Evolutionary conservation across 305 asterid species (phyloP).

Genomic region (Euphrasia arctica): DNA sequence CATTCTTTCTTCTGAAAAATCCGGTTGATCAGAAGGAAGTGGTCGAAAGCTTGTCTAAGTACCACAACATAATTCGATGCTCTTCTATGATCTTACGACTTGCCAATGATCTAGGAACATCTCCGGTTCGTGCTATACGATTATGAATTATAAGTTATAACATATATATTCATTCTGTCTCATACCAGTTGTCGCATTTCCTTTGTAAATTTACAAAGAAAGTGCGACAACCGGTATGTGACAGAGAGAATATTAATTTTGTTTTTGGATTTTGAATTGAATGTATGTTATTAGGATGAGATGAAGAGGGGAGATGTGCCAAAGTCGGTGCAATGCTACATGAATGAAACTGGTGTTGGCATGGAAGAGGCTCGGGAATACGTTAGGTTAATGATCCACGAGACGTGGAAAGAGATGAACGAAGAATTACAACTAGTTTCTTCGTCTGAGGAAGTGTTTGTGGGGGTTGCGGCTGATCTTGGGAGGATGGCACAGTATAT

Average conservation of each 20-base stretch:
- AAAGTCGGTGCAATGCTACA: constrained; percentile 41
- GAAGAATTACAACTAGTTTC: constrained; percentile 18
- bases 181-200: too few species aligned
- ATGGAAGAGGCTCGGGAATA: constrained; percentile 35
- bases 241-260: too few species aligned
- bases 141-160: too few species aligned
- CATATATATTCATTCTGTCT: too few species aligned
- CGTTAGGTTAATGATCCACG: constrained; percentile 25
- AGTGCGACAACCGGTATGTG: too few species aligned
- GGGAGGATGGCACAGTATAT: constrained; percentile 33
- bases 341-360: constrained; percentile 33
- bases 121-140: constrained; percentile 7
- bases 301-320: constrained; percentile 49
- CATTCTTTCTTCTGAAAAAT: constrained; percentile 13
- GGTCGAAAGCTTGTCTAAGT: constrained; percentile 28
- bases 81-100: constrained; percentile 34
- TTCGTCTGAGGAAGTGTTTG: constrained; percentile 15
- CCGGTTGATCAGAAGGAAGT: constrained; percentile 26
- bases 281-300: constrained; percentile 36
- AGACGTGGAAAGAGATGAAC: constrained; percentile 44
- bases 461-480: constrained; percentile 15
- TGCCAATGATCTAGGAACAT: constrained; percentile 40
- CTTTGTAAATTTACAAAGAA: too few species aligned
- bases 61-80: constrained; percentile 27
- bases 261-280: too few species aligned